phyloP scores from a whole-genome alignment of 1,139 yeast genomes.

The Tardiomyces digboiensis region DNA sequence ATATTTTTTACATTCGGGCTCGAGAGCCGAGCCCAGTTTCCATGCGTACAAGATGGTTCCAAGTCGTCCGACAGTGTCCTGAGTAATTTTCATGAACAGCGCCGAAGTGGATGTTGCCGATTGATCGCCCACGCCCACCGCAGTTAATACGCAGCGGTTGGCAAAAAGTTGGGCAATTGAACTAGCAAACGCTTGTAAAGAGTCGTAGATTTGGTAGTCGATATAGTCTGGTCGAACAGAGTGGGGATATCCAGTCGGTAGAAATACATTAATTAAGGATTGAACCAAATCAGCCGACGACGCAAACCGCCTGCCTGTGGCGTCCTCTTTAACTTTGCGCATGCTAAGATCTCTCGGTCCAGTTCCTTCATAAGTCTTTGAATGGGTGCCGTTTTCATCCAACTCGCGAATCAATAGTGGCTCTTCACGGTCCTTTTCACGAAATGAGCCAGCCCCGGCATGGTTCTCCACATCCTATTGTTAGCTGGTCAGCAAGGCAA shows the following conservation, averaged over 20 bases:
- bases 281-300: neutral
- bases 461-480: neutral
- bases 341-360: neutral
- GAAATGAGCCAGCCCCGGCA: neutral
- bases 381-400: neutral
- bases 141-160: slow-evolving; percentile 27
- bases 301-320: neutral
- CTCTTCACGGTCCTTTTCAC: neutral
- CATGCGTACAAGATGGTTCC: slow-evolving; percentile 31
- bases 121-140: slow-evolving; percentile 32
- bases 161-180: slow-evolving; percentile 30
- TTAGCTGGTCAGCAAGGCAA: too few species aligned
- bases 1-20: slow-evolving; percentile 30
- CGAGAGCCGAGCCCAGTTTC: slow-evolving; percentile 26
- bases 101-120: slow-evolving; percentile 31
- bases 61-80: slow-evolving; percentile 29
- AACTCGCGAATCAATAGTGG: neutral
- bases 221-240: slow-evolving; percentile 27
- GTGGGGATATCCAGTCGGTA: slow-evolving; percentile 31
- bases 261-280: slow-evolving; percentile 23
- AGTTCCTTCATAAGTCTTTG: neutral
- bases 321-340: neutral
- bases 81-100: slow-evolving; percentile 27
- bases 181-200: slow-evolving; percentile 29
- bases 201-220: slow-evolving; percentile 29